Base-by-base conservation (phyloP, 1,284 basidiomycete genomes). In the Microbotryum intermedium region DNA sequence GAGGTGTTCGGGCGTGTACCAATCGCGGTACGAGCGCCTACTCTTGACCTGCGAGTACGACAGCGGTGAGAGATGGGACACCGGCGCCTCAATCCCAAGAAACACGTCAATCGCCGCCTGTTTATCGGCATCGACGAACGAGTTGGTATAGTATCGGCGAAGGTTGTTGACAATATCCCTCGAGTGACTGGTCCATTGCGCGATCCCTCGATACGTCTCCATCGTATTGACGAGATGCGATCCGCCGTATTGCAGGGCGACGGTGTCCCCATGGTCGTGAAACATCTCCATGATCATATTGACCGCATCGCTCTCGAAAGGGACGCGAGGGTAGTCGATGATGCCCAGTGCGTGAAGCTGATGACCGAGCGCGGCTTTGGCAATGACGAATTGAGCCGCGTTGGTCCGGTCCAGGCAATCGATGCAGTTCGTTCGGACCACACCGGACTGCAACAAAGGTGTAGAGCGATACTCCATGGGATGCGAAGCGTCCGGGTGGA, bases 261-360 rank as follows among this genome's bases (percentile, higher is more conserved):
- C 85, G 2, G 92, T 65, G 51, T 71, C 69, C 16, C 71, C 71
- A 42, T 71, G 70, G 73, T 95, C 90, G 73, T 97, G 92, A 74
- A 97, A 98, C 93, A 99, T 97, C 76, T 97, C 92, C 0, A 93
- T 98, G 67, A 99, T 74, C 83, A 98, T 93, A 74, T 95, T 91
- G 52, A 95, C 88, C 0, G 91, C 92, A 73, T 97, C 94, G 11
- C 88, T 93, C 69, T 97, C 92, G 72, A 97, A 97, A 0, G 86
- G 83, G 26, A 98, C 78, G 68, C 88, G 84, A 0, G 94, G 90
- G 60, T 79, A 85, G 21, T 86, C 83, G 26, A 90, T 86, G 21
- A 93, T 81, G 3, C 95, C 95, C 1, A 99, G 82, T 0, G 92
- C 93, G 72, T 95, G 92, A 9, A 99, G 80, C 73, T 99, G 95